phyloP scores from a whole-genome alignment of 1,284 basidiomycete genomes.

The Sphaerobolus stellatus region DNA sequence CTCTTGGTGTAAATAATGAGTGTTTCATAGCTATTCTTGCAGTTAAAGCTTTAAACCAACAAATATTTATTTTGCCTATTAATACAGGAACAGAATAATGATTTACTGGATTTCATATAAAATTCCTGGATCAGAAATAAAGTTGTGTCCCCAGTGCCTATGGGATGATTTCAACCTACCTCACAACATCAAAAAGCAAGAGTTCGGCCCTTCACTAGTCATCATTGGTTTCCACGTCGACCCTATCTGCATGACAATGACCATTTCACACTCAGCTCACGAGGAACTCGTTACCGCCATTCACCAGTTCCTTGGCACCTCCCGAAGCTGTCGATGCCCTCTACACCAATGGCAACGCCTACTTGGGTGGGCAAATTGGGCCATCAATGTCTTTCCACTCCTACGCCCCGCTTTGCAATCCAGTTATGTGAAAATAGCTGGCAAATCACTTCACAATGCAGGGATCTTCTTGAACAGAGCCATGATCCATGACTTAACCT shows the following conservation, averaged over 20 bases:
- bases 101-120: too few relatives aligned
- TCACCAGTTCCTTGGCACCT: not conserved
- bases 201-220: not conserved
- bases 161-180: constrained; percentile 5
- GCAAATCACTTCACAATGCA: too few relatives aligned
- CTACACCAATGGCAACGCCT: not conserved
- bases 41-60: too few relatives aligned
- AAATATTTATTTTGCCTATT: too few relatives aligned
- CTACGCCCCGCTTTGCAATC: constrained; percentile 15
- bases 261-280: not conserved
- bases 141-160: too few relatives aligned
- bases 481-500: too few relatives aligned
- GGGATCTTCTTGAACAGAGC: too few relatives aligned
- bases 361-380: constrained; percentile 8
- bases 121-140: too few relatives aligned
- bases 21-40: too few relatives aligned
- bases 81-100: too few relatives aligned
- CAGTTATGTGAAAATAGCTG: constrained; percentile 14
- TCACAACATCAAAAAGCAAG: constrained; percentile 1
- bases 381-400: constrained; percentile 16
- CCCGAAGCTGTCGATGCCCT: not conserved
- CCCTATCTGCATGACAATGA: not conserved
- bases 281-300: not conserved
- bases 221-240: constrained; percentile 5
- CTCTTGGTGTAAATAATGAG: too few relatives aligned